phyloP scores from a whole-genome alignment of 2,329 filamentous ascomycete species.

The Sphaerulina vaccinii region DNA sequence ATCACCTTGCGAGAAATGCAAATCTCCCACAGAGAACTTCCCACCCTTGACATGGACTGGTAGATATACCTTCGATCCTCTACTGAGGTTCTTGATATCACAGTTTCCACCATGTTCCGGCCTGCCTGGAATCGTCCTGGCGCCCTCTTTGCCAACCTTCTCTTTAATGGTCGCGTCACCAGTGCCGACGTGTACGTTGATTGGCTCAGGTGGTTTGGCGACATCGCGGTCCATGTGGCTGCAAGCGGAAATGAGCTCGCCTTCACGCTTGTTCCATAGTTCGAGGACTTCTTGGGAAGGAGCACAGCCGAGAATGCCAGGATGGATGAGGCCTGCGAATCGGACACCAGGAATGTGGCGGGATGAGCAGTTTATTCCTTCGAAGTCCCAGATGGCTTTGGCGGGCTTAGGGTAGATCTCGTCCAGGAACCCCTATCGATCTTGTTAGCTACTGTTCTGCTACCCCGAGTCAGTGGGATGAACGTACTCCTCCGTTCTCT shows the following conservation, averaged over 20 bases:
- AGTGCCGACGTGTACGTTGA: constrained; percentile 70
- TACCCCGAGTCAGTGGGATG: neutral
- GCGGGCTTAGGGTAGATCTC: constrained; percentile 80
- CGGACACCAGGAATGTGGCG: constrained; percentile 84
- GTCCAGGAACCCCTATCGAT: constrained; percentile 66
- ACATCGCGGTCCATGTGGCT: constrained; percentile 68
- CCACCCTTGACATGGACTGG: constrained; percentile 84
- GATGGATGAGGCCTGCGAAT: constrained; percentile 83
- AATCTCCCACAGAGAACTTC: constrained; percentile 85
- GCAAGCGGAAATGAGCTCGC: constrained; percentile 68
- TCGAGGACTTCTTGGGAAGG: constrained; percentile 74
- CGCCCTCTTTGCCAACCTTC: constrained; percentile 74
- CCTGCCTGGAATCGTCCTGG: constrained; percentile 77
- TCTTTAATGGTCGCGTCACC: constrained; percentile 57
- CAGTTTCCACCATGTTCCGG: constrained; percentile 89
- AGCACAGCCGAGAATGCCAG: constrained; percentile 86
- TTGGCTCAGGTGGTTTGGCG: constrained; percentile 70
- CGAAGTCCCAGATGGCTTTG: constrained; percentile 75
- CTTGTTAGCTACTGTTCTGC: neutral
- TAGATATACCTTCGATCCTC: constrained; percentile 79
- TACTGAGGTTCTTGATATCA: constrained; percentile 82
- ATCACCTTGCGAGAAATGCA: constrained; percentile 72
- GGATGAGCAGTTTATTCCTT: constrained; percentile 77
- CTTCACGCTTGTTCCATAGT: constrained; percentile 82
- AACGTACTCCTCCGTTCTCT: constrained; percentile 66